Percentiles rank a stretch among this genome's conserved stretches.
Conservation (phyloP, 345 rosid genomes). For the Eucalyptus pumila region DNA sequence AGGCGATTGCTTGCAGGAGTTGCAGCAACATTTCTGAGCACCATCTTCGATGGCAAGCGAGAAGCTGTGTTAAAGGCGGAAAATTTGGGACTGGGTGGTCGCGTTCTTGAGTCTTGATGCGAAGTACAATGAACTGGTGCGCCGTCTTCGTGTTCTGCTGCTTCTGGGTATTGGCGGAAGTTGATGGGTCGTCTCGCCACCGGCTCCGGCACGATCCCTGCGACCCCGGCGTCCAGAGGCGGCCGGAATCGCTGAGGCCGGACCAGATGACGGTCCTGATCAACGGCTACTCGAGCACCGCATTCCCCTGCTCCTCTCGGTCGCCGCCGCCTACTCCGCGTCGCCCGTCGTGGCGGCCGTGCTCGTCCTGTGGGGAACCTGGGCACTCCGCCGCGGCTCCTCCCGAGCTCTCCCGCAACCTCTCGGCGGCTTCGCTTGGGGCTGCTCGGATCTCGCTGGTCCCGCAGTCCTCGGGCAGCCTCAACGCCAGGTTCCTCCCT, state of each 20-base stretch:
- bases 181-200: not conserved
- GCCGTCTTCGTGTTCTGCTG: not conserved
- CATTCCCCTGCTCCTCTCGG: conserved; percentile 3
- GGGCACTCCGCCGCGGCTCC: not conserved
- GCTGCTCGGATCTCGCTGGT: not conserved
- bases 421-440: not conserved
- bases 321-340: not conserved
- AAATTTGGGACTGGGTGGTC: not conserved
- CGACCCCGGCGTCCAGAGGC: not conserved
- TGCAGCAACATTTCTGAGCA: not conserved
- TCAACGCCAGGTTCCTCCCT: conserved; percentile 7
- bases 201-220: not conserved
- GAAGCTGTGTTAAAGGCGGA: not conserved
- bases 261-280: conserved; percentile 8
- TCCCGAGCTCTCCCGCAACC: conserved; percentile 1
- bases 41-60: not conserved
- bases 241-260: not conserved
- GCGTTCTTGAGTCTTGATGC: not conserved
- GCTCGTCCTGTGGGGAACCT: conserved; percentile 7
- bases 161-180: not conserved
- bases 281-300: conserved; percentile 5
- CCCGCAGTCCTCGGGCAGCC: conserved; percentile 2
- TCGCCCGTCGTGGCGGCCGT: not conserved
- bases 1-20: not conserved
- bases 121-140: not conserved